A percentile compares a stretch with the other conserved stretches of the same genome.
These are phyloP conservation scores for Nepenthes mirabilis DNA, from an alignment of 148 eudicot species.

Conservation along the genomic window DNA sequence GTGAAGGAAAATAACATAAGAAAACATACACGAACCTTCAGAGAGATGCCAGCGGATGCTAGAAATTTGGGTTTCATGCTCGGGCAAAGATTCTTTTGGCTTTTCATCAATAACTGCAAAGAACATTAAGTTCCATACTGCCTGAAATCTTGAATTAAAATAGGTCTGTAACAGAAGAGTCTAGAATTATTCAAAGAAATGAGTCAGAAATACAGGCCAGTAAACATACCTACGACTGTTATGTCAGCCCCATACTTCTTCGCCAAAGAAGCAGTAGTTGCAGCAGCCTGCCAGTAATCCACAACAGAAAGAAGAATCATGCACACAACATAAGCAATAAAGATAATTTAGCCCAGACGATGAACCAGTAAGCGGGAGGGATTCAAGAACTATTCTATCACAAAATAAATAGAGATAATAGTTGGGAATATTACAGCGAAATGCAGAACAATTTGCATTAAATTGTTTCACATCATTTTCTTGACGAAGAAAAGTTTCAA, in stretches of 20 bases:
- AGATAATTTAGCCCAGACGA: no score
- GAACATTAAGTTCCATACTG: slow-evolving; percentile 11
- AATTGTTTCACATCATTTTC: no score
- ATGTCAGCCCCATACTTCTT: slow-evolving; percentile 95
- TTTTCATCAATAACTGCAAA: slow-evolving; percentile 77
- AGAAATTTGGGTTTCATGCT: slow-evolving; percentile 68
- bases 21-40: slow-evolving; percentile 40
- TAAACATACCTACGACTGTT: slow-evolving; percentile 78
- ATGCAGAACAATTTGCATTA: no score
- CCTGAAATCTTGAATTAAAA: slow-evolving; percentile 9
- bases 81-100: slow-evolving; percentile 56
- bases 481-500: no score
- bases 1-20: background rate
- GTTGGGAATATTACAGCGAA: no score
- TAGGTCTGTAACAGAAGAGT: background rate
- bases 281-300: slow-evolving; percentile 52
- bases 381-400: no score
- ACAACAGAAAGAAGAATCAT: no score
- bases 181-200: background rate
- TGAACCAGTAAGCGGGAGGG: no score
- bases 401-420: no score
- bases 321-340: no score
- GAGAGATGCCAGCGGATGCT: slow-evolving; percentile 85
- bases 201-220: background rate
- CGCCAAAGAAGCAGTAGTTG: slow-evolving; percentile 87